A percentile compares a stretch with the other conserved stretches of the same genome.
phyloP scores from a whole-genome alignment of 257 asterid species.

The Mitragyna speciosa region DNA sequence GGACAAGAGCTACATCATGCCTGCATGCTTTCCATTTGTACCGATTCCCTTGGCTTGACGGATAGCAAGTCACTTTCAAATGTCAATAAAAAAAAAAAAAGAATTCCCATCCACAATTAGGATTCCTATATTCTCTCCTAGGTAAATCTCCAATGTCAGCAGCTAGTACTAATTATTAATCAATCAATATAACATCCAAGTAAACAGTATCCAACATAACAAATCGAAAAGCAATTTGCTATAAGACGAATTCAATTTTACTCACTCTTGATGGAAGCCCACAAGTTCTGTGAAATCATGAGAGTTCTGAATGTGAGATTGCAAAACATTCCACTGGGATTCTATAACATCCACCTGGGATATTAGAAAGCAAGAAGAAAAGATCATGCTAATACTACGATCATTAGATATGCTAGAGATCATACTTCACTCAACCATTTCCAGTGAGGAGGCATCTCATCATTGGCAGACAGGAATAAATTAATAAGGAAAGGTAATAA shows the following conservation, averaged over 20 bases:
- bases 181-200: not conserved
- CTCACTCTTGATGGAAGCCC: constrained; percentile 98
- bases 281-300: constrained; percentile 89
- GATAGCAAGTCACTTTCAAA: not conserved
- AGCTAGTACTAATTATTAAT: not conserved
- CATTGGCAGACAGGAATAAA: too few species aligned
- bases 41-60: not conserved
- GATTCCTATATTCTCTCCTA: not conserved
- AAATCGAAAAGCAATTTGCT: constrained; percentile 17
- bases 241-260: constrained; percentile 19
- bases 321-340: constrained; percentile 96
- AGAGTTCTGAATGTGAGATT: constrained; percentile 86
- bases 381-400: not conserved
- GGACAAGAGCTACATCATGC: not conserved
- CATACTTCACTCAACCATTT: not conserved
- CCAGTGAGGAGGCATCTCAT: not conserved
- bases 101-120: not conserved
- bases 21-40: not conserved
- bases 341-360: constrained; percentile 97
- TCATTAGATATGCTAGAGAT: not conserved
- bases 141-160: not conserved
- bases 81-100: too few species aligned
- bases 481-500: too few species aligned
- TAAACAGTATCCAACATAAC: not conserved
- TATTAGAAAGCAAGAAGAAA: constrained; percentile 17